Evolutionary conservation across 371 early-diverging fungal genomes (phyloP), one percentile per base, ranked within the genome.

Genomic region (Thermomucor indicae-seudaticae): DNA sequence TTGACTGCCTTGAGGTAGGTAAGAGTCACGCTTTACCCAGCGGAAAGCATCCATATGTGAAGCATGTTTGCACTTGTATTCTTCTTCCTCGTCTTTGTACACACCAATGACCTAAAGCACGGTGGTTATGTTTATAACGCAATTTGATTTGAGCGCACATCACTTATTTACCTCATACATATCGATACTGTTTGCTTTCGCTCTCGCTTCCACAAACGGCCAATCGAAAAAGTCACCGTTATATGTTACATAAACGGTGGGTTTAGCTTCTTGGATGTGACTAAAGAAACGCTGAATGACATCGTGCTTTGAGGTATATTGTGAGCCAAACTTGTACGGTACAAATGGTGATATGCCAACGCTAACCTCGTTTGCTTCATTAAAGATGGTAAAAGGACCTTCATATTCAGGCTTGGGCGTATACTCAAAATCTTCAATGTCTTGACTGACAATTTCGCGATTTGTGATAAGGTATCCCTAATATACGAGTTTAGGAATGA

Each of bases 191-290:
- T 95, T 75, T 20, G 72, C 66, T 40, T 70, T 75, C 1, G 96
- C 89, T 47, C 99, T 65, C 22, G 89, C 83, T 54, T 98, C 95
- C 8, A 99, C 76, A 74, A 97, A 99, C 0, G 99, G 99, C 95
- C 97, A 98, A 85, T 99, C 99, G 83, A 99, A 99, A 65, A 85
- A 92, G 64, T 97, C 97, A 65, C 99, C 99, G 89, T 99, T 99
- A 69, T 98, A 99, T 3, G 99, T 98, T 2, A 93, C 97, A 61
- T 92, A 80, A 11, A 99, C 88, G 6, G 91, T 91, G 0, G 99
- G 99, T 58, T 85, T 82, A 6, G 87, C 82, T 11, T 85, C 75
- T 43, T 87, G 85, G 23, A 99, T 86, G 51, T 99, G 92, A 43
- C 91, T 91, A 62, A 98, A 90, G 67, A 99, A 99, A 40, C 94